A percentile compares a stretch with the other conserved stretches of the same genome.
Conservation (phyloP, 2,329 filamentous ascomycete species). For the Trichoderma koningiopsis region DNA sequence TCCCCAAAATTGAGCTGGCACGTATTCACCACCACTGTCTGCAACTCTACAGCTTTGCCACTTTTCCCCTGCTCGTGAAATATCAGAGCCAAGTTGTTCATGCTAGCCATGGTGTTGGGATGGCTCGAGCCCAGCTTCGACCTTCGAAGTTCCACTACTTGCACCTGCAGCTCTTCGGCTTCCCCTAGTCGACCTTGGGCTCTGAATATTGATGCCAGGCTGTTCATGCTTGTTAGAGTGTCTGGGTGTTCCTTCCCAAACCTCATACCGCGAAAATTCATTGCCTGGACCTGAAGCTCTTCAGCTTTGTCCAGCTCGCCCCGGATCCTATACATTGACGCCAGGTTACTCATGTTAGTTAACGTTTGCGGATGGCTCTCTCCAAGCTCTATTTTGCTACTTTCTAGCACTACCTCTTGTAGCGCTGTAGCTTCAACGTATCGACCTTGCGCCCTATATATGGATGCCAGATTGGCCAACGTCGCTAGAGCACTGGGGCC, state of each 20-base stretch:
- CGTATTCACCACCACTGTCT: neutral
- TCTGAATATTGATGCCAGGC: neutral
- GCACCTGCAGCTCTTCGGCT: neutral
- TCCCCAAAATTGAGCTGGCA: neutral
- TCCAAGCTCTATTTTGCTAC: neutral
- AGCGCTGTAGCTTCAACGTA: neutral
- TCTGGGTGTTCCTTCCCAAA: neutral
- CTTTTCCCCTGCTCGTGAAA: neutral
- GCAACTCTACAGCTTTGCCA: neutral
- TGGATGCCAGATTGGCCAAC: neutral
- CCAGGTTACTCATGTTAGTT: neutral
- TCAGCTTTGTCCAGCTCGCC: neutral
- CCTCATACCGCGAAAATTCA: neutral
- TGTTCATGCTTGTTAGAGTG: neutral
- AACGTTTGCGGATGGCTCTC: neutral
- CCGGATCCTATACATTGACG: neutral
- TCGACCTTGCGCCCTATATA: neutral
- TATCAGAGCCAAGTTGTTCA: constrained; percentile 5
- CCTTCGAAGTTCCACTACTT: neutral
- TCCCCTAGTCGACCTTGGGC: neutral
- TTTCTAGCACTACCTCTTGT: neutral
- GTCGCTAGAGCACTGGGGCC: neutral
- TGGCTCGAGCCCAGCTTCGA: neutral
- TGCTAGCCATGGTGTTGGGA: constrained; percentile 2
- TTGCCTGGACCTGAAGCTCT: neutral